Percentiles rank a stretch among this genome's conserved stretches.
Conservation (phyloP, 352 stramenopile species). For the Globisporangium echinulatum region DNA sequence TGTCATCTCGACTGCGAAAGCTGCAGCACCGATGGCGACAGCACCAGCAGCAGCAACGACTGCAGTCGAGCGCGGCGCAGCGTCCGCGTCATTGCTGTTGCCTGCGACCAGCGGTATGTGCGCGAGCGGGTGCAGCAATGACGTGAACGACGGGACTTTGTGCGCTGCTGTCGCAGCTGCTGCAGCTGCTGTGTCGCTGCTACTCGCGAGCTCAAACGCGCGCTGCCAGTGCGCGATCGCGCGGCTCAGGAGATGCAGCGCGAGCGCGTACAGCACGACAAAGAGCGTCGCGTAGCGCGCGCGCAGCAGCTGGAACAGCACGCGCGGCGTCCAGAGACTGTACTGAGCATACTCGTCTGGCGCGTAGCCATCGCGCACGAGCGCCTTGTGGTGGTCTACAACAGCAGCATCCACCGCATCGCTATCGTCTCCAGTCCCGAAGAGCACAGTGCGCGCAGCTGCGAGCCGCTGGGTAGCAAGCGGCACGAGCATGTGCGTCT, state of each 20-base stretch:
- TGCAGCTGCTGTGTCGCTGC: too few species aligned
- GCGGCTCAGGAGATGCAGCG: slow-evolving; percentile 54
- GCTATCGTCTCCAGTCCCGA: slow-evolving; percentile 16
- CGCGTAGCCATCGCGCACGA: slow-evolving; percentile 48
- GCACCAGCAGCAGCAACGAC: background rate
- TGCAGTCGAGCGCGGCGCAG: background rate
- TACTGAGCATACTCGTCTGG: slow-evolving; percentile 40
- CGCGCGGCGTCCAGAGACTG: slow-evolving; percentile 34
- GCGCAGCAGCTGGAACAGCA: slow-evolving; percentile 45
- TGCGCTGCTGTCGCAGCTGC: slow-evolving; percentile 13
- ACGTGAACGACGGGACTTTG: slow-evolving; percentile 49
- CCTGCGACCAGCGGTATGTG: slow-evolving; percentile 25
- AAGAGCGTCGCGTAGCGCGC: slow-evolving; percentile 34
- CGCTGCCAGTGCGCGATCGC: slow-evolving; percentile 67
- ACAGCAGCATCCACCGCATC: slow-evolving; percentile 8
- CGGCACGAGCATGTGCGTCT: slow-evolving; percentile 36
- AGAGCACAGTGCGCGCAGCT: slow-evolving; percentile 32
- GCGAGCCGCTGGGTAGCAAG: slow-evolving; percentile 32
- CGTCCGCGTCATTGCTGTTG: background rate
- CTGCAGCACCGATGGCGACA: background rate
- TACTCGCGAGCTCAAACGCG: slow-evolving; percentile 32
- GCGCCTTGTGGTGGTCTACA: slow-evolving; percentile 34
- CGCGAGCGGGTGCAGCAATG: slow-evolving; percentile 42
- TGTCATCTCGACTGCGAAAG: slow-evolving; percentile 6
- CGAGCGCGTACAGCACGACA: slow-evolving; percentile 59